phyloP scores from a whole-genome alignment of 441 rosid genomes.

The Breynia disticha region DNA sequence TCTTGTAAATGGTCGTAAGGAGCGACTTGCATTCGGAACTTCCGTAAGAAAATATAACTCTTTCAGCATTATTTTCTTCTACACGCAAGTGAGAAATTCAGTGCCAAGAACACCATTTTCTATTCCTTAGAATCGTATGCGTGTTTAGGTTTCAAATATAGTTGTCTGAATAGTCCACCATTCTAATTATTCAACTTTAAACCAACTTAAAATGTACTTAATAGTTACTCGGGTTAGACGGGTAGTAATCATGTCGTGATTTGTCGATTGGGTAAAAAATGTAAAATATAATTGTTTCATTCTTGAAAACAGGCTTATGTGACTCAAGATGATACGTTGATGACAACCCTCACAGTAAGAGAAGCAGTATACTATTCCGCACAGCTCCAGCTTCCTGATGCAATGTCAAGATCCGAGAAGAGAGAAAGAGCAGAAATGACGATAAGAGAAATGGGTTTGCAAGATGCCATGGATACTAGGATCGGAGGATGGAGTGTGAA shows the following conservation, averaged over 20 bases:
- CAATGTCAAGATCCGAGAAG: constrained; percentile 35
- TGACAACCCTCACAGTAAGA: constrained; percentile 24
- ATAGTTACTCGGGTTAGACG: too few species aligned
- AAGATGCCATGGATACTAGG: constrained; percentile 34
- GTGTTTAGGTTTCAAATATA: too few species aligned
- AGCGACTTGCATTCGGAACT: constrained; percentile 40
- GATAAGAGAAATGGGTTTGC: constrained; percentile 47
- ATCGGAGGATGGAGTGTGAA: constrained; percentile 37
- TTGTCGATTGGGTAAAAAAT: too few species aligned
- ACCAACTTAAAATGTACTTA: too few species aligned
- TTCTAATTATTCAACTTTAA: too few species aligned
- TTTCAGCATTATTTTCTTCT: too few species aligned
- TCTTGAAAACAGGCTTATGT: constrained; percentile 68
- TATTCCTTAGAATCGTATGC: too few species aligned
- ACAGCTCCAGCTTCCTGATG: constrained; percentile 37
- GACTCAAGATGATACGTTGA: constrained; percentile 43
- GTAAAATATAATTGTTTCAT: too few species aligned
- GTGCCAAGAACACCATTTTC: too few species aligned
- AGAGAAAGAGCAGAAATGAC: constrained; percentile 38
- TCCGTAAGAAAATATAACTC: constrained; percentile 21
- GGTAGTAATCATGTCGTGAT: too few species aligned
- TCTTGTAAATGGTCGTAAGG: constrained; percentile 36
- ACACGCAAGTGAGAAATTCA: too few species aligned
- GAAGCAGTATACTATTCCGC: constrained; percentile 49
- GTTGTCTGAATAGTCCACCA: too few species aligned